Percentiles rank a stretch among this genome's conserved stretches.
Evolutionary conservation across 225 moss, liverwort and hornwort species (phyloP).

Genomic region (Neckera pumila): DNA sequence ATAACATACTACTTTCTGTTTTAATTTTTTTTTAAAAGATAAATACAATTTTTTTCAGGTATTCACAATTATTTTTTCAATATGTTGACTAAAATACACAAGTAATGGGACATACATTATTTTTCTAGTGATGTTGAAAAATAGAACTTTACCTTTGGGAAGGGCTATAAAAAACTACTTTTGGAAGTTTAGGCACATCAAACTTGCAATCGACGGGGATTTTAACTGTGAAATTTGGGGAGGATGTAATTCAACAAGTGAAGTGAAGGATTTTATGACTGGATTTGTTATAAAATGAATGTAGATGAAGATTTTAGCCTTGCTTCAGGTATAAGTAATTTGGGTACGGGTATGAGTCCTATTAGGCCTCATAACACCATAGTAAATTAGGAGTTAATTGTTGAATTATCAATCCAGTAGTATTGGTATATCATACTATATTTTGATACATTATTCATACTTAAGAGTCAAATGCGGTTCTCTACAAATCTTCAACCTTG

Average conservation of each 20-base stretch:
- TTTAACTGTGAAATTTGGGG: too few relatives aligned
- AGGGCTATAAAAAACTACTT: background rate
- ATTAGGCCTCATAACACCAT: too few relatives aligned
- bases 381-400: too few relatives aligned
- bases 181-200: background rate
- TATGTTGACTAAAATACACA: background rate
- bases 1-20: rapidly evolving
- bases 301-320: too few relatives aligned
- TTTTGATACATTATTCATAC: background rate
- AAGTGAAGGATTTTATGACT: too few relatives aligned
- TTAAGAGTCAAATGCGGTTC: rapidly evolving
- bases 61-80: background rate
- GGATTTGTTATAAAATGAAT: too few relatives aligned
- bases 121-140: background rate
- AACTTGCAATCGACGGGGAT: too few relatives aligned
- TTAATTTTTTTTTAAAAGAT: background rate
- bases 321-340: too few relatives aligned
- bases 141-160: background rate
- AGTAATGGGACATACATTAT: rapidly evolving
- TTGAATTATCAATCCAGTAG: background rate
- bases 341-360: too few relatives aligned
- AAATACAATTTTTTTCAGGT: background rate
- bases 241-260: too few relatives aligned
- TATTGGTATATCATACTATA: background rate
- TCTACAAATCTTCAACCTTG: background rate